phyloP scores from a whole-genome alignment of 1,284 basidiomycete species.

The Cryptococcus sp. region DNA sequence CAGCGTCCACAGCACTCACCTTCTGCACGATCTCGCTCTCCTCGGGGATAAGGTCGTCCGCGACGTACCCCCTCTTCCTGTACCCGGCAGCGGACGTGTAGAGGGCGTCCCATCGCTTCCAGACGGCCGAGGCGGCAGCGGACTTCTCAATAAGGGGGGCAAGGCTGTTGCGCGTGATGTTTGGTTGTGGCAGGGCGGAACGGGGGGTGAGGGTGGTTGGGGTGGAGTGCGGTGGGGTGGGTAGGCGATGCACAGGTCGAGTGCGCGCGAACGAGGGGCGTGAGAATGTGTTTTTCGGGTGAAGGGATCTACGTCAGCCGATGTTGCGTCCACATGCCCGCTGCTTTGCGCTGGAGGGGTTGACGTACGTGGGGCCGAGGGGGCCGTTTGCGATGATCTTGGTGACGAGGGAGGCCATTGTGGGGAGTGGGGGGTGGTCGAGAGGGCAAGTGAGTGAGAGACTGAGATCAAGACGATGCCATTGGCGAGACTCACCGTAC shows the following conservation, averaged over 20 bases:
- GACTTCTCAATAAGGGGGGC: slow-evolving; percentile 69
- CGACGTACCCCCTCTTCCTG: slow-evolving; percentile 83
- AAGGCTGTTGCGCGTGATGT: slow-evolving; percentile 54
- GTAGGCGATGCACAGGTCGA: not conserved
- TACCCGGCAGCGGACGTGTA: slow-evolving; percentile 81
- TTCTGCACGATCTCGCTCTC: slow-evolving; percentile 81
- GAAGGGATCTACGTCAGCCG: not conserved
- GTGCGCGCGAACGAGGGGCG: not conserved
- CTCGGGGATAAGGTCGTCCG: slow-evolving; percentile 92
- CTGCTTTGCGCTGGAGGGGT: not conserved
- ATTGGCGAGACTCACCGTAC: too few relatives aligned
- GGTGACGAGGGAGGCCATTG: slow-evolving; percentile 25
- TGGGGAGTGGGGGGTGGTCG: not conserved
- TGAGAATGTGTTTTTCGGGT: not conserved
- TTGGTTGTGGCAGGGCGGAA: not conserved
- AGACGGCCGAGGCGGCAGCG: slow-evolving; percentile 51
- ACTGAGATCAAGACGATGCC: not conserved
- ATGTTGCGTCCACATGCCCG: not conserved
- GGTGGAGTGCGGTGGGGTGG: not conserved
- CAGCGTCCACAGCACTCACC: slow-evolving; percentile 53
- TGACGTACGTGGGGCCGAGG: slow-evolving; percentile 61
- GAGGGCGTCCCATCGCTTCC: slow-evolving; percentile 79
- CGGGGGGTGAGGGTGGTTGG: not conserved
- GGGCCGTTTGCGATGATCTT: slow-evolving; percentile 61
- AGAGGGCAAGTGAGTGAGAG: not conserved